Evolutionary conservation across 352 stramenopile genomes (phyloP).

Genomic region (Globisporangium perplexum): DNA sequence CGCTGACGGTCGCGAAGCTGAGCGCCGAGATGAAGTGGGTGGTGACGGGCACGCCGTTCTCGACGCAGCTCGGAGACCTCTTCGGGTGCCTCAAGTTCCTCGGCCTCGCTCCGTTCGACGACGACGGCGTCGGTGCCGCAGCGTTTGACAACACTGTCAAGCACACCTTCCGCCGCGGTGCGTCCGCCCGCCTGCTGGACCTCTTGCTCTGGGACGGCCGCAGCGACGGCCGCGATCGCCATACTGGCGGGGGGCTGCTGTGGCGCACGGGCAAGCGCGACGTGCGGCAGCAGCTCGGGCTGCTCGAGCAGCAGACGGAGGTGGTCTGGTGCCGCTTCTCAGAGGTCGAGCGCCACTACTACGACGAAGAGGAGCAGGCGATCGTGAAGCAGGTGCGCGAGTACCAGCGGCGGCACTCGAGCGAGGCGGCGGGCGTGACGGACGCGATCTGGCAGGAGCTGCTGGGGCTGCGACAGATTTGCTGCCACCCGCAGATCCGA

Average conservation of each 20-base stretch:
- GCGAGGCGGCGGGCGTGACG: slow-evolving; percentile 13
- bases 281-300: slow-evolving; percentile 54
- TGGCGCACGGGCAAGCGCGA: slow-evolving; percentile 78
- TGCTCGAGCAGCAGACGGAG: slow-evolving; percentile 53
- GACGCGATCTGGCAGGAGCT: slow-evolving; percentile 61
- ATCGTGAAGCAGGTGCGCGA: slow-evolving; percentile 28
- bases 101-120: slow-evolving; percentile 35
- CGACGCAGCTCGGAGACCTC: slow-evolving; percentile 76
- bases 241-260: slow-evolving; percentile 35
- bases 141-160: slow-evolving; percentile 36
- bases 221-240: background rate
- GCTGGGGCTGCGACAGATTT: slow-evolving; percentile 85
- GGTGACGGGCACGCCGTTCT: slow-evolving; percentile 88
- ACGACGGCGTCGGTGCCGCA: slow-evolving; percentile 18
- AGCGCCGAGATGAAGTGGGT: slow-evolving; percentile 70
- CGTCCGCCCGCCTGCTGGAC: slow-evolving; percentile 38
- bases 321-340: slow-evolving; percentile 66
- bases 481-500: slow-evolving; percentile 90
- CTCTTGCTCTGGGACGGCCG: slow-evolving; percentile 37
- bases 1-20: slow-evolving; percentile 79
- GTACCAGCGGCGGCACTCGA: slow-evolving; percentile 26
- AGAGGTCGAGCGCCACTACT: slow-evolving; percentile 74
- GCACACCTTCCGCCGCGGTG: slow-evolving; percentile 27
- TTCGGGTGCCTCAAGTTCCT: slow-evolving; percentile 83
- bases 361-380: slow-evolving; percentile 57